phyloP scores from a whole-genome alignment of 164 flowering plant genomes.

The Piper betle region DNA sequence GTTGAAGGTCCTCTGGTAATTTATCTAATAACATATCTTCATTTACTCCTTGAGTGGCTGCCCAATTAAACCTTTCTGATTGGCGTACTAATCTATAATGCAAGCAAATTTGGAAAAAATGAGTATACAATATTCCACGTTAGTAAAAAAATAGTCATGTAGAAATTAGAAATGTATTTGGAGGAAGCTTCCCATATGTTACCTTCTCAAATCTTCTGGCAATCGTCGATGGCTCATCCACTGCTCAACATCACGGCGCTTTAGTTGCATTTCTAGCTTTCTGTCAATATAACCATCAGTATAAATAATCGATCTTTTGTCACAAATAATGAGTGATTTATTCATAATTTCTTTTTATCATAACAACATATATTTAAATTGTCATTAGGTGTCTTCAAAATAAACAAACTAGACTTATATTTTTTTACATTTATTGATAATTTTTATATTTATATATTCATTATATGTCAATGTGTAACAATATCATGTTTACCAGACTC shows the following conservation, averaged over 20 bases:
- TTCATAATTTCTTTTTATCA: too few species aligned
- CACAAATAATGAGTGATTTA: too few species aligned
- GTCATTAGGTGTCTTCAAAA: too few species aligned
- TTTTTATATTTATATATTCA: too few species aligned
- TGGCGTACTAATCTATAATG: conserved; percentile 45
- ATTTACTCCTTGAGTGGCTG: conserved; percentile 67
- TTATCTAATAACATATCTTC: conserved; percentile 60
- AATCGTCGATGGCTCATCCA: conserved; percentile 26
- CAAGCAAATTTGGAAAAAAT: background rate
- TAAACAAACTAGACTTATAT: too few species aligned
- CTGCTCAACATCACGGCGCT: conserved; percentile 23
- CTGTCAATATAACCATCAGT: conserved; percentile 6
- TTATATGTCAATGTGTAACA: too few species aligned
- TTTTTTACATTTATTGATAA: too few species aligned
- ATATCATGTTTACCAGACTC: too few species aligned
- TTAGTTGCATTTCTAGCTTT: conserved; percentile 25
- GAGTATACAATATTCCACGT: background rate
- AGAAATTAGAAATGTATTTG: background rate
- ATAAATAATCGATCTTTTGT: too few species aligned
- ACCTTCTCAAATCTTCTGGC: conserved; percentile 20
- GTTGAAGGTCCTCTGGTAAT: conserved; percentile 81
- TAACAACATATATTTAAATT: too few species aligned
- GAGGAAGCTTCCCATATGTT: background rate
- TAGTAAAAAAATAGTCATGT: too few species aligned
- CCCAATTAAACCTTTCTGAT: conserved; percentile 72